phyloP scores from a whole-genome alignment of 2,329 filamentous ascomycete genomes.

The Aspergillus persii region DNA sequence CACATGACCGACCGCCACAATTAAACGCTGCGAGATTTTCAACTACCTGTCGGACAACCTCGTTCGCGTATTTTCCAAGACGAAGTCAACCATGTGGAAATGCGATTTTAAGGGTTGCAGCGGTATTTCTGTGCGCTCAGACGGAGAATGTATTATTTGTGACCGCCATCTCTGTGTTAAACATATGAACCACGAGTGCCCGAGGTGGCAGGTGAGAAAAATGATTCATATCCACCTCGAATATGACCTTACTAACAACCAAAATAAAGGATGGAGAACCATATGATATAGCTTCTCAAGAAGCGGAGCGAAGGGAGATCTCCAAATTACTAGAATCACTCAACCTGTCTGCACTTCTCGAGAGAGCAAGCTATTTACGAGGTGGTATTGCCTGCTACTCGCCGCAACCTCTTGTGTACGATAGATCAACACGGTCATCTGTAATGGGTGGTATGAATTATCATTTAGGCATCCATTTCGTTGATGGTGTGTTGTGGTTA shows the following conservation, averaged over 20 bases:
- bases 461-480: constrained; percentile 44
- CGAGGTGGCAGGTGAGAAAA: constrained; percentile 34
- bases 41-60: too few relatives aligned
- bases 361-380: constrained; percentile 37
- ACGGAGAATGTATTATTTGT: constrained; percentile 42
- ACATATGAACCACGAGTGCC: constrained; percentile 40
- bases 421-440: constrained; percentile 31
- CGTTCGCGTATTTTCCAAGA: background rate
- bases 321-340: constrained; percentile 34
- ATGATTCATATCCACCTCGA: background rate
- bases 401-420: constrained; percentile 36
- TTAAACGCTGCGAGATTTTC: too few relatives aligned
- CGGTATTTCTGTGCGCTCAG: constrained; percentile 34
- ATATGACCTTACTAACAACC: constrained; percentile 11
- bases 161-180: constrained; percentile 37
- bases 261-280: constrained; percentile 32
- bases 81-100: constrained; percentile 27
- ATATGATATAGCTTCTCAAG: constrained; percentile 33
- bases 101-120: constrained; percentile 35
- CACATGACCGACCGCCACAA: too few relatives aligned
- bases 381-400: constrained; percentile 37
- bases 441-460: constrained; percentile 50
- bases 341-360: constrained; percentile 36
- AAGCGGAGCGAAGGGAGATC: constrained; percentile 38
- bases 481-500: constrained; percentile 46